Evolutionary conservation across 495 filamentous ascomycete species (phyloP).

Genomic region (Thermothielavioides terrestris): DNA sequence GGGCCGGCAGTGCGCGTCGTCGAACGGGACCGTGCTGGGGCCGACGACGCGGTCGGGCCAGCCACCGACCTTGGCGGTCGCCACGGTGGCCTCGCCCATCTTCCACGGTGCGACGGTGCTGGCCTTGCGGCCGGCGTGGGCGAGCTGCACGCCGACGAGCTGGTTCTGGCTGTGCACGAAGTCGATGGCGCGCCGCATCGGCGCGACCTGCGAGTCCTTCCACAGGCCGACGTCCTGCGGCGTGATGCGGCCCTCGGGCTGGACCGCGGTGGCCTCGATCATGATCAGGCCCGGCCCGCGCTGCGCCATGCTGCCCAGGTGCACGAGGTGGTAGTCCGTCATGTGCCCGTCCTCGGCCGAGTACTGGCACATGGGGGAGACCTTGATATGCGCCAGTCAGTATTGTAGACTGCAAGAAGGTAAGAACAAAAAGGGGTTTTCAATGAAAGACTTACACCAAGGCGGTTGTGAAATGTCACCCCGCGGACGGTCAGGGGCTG

Average conservation of each 20-base stretch:
- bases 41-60: constrained; percentile 60
- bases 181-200: constrained; percentile 52
- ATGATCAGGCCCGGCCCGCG: constrained; percentile 62
- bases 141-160: constrained; percentile 67
- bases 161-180: constrained; percentile 63
- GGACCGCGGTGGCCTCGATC: constrained; percentile 65
- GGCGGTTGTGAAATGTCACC: constrained; percentile 52
- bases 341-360: constrained; percentile 43
- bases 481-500: constrained; percentile 50
- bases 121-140: constrained; percentile 70
- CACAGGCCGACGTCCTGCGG: constrained; percentile 65
- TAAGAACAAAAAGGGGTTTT: too few species aligned
- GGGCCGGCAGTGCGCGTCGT: constrained; percentile 30
- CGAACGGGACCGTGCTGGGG: constrained; percentile 38
- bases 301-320: constrained; percentile 47
- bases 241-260: constrained; percentile 67
- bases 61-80: constrained; percentile 44
- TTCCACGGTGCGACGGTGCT: constrained; percentile 59
- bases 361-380: constrained; percentile 61
- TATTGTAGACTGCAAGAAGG: neutral
- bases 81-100: constrained; percentile 30
- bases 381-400: neutral
- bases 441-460: constrained; percentile 31
- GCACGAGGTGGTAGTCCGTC: constrained; percentile 27
- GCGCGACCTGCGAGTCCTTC: constrained; percentile 62